Evolutionary conservation across 78 protist genomes (phyloP).

Genomic region (Guillardia theta): DNA sequence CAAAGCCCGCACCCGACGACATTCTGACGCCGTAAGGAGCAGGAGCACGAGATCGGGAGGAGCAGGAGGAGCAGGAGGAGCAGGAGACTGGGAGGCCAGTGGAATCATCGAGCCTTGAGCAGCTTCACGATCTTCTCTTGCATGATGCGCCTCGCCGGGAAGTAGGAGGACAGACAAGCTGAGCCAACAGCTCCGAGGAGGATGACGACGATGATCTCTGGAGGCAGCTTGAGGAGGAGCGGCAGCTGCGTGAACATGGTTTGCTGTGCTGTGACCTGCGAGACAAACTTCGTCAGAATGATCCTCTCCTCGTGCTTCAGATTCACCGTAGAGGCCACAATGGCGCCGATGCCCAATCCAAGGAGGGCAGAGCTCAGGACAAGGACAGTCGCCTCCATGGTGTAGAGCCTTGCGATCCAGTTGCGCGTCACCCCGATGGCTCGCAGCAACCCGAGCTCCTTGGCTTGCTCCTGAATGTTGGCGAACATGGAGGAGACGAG

Average conservation of each 20-base stretch:
- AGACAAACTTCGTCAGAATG: neutral
- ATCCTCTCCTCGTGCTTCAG: neutral
- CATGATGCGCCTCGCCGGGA: neutral
- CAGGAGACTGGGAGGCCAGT: too few relatives aligned
- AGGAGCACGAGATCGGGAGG: too few relatives aligned
- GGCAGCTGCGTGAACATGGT: constrained; percentile 81
- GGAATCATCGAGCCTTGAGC: too few relatives aligned
- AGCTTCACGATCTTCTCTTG: neutral
- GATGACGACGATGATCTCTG: constrained; percentile 48
- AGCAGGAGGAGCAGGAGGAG: too few relatives aligned
- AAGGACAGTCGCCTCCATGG: constrained; percentile 86
- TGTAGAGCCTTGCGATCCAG: constrained; percentile 63
- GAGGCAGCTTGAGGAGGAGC: constrained; percentile 80
- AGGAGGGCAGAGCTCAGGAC: constrained; percentile 80
- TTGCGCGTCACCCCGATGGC: constrained; percentile 63
- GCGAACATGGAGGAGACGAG: constrained; percentile 76
- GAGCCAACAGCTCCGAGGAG: constrained; percentile 46
- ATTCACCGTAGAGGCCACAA: constrained; percentile 58
- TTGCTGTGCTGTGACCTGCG: constrained; percentile 52
- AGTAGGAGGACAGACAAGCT: neutral
- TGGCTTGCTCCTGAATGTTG: constrained; percentile 83
- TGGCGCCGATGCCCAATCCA: constrained; percentile 71
- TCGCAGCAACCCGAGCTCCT: constrained; percentile 88
- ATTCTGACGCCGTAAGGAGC: too few relatives aligned
- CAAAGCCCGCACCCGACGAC: too few relatives aligned